phyloP scores from a whole-genome alignment of 805 yeast genomes.

The Pichia gijzeniarum region DNA sequence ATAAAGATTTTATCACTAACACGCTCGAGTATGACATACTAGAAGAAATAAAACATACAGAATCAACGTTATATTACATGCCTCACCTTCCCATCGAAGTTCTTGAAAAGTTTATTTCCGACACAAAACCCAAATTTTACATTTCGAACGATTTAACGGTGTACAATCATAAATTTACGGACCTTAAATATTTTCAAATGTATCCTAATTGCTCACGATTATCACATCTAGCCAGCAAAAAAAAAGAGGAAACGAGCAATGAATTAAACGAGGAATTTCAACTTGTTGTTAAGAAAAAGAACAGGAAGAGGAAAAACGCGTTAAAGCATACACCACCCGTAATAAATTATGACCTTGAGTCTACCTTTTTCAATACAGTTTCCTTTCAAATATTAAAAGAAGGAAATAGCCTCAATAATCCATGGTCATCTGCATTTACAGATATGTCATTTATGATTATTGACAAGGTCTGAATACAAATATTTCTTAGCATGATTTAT shows the following conservation, averaged over 20 bases:
- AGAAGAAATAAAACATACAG: conserved; percentile 5
- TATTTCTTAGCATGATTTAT: no score
- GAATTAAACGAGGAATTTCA: conserved; percentile 15
- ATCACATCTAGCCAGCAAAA: conserved; percentile 10
- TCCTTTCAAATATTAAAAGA: not conserved
- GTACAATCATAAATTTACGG: conserved; percentile 25
- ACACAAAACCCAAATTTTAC: conserved; percentile 21
- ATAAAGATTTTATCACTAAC: conserved; percentile 16
- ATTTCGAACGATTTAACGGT: conserved; percentile 28
- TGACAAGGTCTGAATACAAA: no score
- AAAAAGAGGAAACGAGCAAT: not conserved
- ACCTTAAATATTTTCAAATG: conserved; percentile 21
- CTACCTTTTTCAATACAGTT: conserved; percentile 14
- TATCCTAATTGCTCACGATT: conserved; percentile 27
- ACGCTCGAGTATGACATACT: conserved; percentile 15
- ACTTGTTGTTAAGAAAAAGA: conserved; percentile 13
- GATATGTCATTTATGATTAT: conserved; percentile 19
- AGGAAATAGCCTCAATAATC: conserved; percentile 5
- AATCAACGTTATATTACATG: conserved; percentile 23
- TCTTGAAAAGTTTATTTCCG: conserved; percentile 22
- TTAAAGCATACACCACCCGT: conserved; percentile 3
- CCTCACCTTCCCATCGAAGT: conserved; percentile 31
- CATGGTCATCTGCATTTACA: conserved; percentile 26
- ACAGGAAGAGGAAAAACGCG: conserved; percentile 11
- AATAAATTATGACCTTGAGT: conserved; percentile 15